A percentile compares a stretch with the other conserved stretches of the same genome.
Conservation (phyloP, 2,329 filamentous ascomycete genomes). For the Ophiocordyceps camponoti-saundersi region DNA sequence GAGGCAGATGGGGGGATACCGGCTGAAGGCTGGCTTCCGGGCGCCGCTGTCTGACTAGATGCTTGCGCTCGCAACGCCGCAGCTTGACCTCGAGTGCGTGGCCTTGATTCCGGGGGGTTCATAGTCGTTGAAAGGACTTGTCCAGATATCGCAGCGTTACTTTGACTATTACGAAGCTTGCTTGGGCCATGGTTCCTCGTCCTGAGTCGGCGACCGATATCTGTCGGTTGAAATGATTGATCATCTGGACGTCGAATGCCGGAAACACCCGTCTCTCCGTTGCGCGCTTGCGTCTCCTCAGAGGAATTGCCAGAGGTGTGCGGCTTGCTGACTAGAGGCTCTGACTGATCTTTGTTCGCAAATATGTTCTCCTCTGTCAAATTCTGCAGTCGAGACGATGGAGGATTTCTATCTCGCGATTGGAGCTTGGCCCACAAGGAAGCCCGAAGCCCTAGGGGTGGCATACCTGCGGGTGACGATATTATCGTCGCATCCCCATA, state of each 20-base stretch:
- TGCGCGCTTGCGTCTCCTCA: background rate
- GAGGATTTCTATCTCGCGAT: background rate
- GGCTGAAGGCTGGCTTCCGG: background rate
- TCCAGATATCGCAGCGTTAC: background rate
- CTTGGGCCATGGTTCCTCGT: background rate
- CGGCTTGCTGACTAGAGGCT: background rate
- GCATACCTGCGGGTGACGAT: constrained; percentile 8
- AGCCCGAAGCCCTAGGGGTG: background rate
- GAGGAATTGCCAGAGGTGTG: background rate
- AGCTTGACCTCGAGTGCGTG: background rate
- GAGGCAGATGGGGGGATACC: background rate
- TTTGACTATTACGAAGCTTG: background rate
- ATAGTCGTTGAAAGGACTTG: background rate
- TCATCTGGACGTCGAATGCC: background rate
- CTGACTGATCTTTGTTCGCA: background rate
- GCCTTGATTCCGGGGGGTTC: background rate
- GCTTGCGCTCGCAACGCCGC: background rate
- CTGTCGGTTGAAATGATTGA: background rate
- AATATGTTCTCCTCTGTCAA: background rate
- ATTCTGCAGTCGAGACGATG: background rate
- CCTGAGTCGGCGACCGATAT: background rate
- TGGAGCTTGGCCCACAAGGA: background rate
- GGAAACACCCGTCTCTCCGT: background rate
- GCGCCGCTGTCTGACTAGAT: background rate
- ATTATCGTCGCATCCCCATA: constrained; percentile 20